A percentile compares a stretch with the other conserved stretches of the same genome.
These are phyloP conservation scores for Geosmithia morbida DNA, from an alignment of 2,329 filamentous ascomycete genomes.

Conservation along the genomic window DNA sequence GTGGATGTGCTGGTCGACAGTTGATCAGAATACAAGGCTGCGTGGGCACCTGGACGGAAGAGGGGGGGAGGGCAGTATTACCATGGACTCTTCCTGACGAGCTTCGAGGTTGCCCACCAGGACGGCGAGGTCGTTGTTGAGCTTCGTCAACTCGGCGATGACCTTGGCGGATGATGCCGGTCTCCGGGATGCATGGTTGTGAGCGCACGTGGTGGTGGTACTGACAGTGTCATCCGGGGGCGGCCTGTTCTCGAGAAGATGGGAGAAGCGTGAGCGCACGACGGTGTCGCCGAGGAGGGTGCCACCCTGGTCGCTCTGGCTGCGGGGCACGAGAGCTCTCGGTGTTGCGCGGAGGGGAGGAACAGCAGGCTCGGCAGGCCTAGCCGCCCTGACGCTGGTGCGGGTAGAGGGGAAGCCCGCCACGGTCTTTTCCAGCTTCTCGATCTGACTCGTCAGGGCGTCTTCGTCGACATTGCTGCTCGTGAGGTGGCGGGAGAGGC, in stretches of 20 bases:
- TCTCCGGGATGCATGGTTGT: no score
- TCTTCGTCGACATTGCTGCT: slow-evolving; percentile 17
- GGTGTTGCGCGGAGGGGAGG: no score
- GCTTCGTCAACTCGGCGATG: slow-evolving; percentile 19
- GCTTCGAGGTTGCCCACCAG: slow-evolving; percentile 35
- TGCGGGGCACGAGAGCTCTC: slow-evolving; percentile 10
- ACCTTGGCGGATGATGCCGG: slow-evolving; percentile 17
- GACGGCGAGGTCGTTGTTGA: slow-evolving; percentile 34
- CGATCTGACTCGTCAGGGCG: slow-evolving; percentile 19
- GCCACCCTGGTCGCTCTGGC: slow-evolving; percentile 1
- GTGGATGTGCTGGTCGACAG: slow-evolving; percentile 52
- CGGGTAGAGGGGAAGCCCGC: no score
- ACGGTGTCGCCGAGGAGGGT: background rate
- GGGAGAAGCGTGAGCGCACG: slow-evolving; percentile 22
- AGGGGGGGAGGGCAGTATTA: slow-evolving; percentile 14
- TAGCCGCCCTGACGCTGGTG: no score
- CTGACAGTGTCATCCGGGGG: slow-evolving; percentile 17
- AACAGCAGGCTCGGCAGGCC: no score
- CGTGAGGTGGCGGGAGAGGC: slow-evolving; percentile 22
- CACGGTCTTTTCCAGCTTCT: slow-evolving; percentile 25
- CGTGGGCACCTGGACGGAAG: no score
- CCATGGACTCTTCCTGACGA: slow-evolving; percentile 46
- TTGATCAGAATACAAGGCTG: no score
- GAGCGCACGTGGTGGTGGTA: no score
- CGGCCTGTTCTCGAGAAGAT: background rate